Percentiles rank a stretch among this genome's conserved stretches.
Evolutionary conservation across 2,329 filamentous ascomycete genomes (phyloP).

Genomic region (Aspergillus melleus): DNA sequence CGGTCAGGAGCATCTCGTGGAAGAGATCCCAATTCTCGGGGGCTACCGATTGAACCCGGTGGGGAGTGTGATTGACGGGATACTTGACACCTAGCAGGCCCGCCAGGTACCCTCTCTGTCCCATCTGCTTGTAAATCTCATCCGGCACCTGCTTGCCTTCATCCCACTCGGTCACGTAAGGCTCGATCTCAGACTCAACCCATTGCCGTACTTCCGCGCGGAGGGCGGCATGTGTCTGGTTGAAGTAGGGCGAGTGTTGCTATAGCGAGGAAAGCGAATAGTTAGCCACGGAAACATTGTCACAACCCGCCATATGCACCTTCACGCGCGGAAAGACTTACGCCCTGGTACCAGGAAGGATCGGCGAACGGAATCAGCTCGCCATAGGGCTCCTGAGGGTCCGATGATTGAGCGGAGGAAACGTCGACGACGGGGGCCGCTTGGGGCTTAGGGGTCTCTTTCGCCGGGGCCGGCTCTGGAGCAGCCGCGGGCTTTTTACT

Average conservation of each 20-base stretch:
- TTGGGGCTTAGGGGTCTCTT: conserved; percentile 58
- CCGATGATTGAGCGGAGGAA: conserved; percentile 56
- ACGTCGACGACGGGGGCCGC: conserved; percentile 47
- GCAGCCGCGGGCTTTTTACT: conserved; percentile 68
- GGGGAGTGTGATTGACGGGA: conserved; percentile 70
- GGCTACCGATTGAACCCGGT: conserved; percentile 73
- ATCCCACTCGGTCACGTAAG: conserved; percentile 93
- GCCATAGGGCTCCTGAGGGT: conserved; percentile 81
- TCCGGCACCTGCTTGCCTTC: conserved; percentile 88
- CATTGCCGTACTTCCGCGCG: conserved; percentile 89
- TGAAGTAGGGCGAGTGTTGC: conserved; percentile 97
- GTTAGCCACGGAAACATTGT: conserved; percentile 5
- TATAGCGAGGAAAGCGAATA: conserved; percentile 36
- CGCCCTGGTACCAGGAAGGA: conserved; percentile 90
- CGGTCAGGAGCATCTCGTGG: conserved; percentile 94
- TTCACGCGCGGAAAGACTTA: conserved; percentile 50
- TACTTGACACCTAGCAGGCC: conserved; percentile 81
- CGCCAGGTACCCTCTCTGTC: conserved; percentile 85
- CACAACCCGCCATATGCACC: neutral
- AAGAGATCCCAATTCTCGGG: conserved; percentile 96
- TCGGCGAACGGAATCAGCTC: conserved; percentile 88
- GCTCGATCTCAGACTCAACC: conserved; percentile 87
- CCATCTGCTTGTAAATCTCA: conserved; percentile 93
- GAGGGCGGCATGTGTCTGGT: conserved; percentile 87
- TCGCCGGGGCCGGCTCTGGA: conserved; percentile 50